Conservation (phyloP, 768 basidiomycete genomes). For the Brasilioporus rufonigricans region DNA sequence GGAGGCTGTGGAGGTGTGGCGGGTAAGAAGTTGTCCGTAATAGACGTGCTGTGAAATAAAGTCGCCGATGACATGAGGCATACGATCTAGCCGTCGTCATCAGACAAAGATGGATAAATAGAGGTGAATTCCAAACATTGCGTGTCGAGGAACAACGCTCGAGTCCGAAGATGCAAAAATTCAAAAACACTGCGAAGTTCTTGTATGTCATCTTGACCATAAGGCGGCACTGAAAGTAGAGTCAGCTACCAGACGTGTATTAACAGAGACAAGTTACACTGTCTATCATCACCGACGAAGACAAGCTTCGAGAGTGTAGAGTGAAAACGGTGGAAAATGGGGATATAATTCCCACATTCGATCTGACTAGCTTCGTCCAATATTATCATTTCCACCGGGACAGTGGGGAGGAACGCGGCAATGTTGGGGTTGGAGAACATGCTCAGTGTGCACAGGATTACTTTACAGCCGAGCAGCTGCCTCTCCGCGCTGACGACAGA, state of each 20-base stretch:
- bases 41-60: conserved; percentile 72
- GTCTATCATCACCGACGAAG: no score
- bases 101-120: background rate
- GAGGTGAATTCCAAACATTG: conserved; percentile 54
- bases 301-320: no score
- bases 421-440: conserved; percentile 39
- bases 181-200: no score
- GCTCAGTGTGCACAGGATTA: conserved; percentile 48
- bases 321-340: conserved; percentile 26
- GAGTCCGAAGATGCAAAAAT: no score
- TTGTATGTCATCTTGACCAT: conserved; percentile 70
- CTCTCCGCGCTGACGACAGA: conserved; percentile 13
- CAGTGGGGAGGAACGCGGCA: conserved; percentile 15
- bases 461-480: no score
- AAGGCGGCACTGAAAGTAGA: conserved; percentile 64
- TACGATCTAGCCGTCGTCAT: background rate
- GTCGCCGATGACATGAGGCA: conserved; percentile 49
- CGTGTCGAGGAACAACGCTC: conserved; percentile 64
- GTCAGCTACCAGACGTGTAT: background rate
- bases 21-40: conserved; percentile 51
- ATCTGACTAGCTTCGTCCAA: conserved; percentile 51
- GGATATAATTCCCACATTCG: no score
- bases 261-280: conserved; percentile 18
- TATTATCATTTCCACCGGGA: conserved; percentile 39
- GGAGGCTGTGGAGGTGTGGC: no score